Evolutionary conservation across 2,329 filamentous ascomycete genomes (phyloP).

Genomic region (Fusarium penzigii): DNA sequence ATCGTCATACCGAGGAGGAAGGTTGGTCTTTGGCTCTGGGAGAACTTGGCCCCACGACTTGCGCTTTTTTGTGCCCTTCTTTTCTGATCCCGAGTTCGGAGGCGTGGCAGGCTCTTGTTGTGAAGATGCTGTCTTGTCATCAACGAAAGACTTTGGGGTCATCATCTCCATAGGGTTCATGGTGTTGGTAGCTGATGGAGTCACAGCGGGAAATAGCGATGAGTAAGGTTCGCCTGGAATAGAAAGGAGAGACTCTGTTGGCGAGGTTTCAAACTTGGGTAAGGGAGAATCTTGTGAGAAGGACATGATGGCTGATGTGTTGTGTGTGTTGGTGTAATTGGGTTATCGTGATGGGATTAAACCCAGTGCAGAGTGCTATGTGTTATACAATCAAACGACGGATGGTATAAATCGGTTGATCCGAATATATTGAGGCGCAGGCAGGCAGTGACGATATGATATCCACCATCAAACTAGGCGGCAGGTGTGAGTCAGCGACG

Average conservation of each 20-base stretch:
- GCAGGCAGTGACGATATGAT: constrained; percentile 11
- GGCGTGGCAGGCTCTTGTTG: constrained; percentile 28
- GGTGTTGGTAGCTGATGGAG: constrained; percentile 34
- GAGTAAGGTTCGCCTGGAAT: constrained; percentile 50
- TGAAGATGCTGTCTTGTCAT: constrained; percentile 26
- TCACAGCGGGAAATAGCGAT: constrained; percentile 46
- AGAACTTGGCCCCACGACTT: constrained; percentile 99
- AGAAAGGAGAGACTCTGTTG: constrained; percentile 56
- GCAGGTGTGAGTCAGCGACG: constrained; percentile 26
- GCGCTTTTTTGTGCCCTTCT: constrained; percentile 85
- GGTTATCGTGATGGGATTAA: background rate
- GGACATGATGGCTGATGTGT: constrained; percentile 40
- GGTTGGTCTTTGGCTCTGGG: constrained; percentile 93
- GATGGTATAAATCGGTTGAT: background rate
- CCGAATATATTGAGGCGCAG: constrained; percentile 7
- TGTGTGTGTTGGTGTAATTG: constrained; percentile 9
- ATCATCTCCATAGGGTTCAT: constrained; percentile 51
- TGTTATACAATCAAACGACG: constrained; percentile 1
- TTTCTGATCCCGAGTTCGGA: constrained; percentile 41
- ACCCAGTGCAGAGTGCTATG: background rate
- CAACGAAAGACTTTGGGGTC: constrained; percentile 46
- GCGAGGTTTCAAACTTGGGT: constrained; percentile 56
- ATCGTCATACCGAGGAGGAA: constrained; percentile 75
- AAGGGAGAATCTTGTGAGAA: constrained; percentile 43
- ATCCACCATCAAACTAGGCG: constrained; percentile 15